Evolutionary conservation across 805 yeast genomes (phyloP), one percentile per base, ranked within the genome.

Genomic region (Schizosaccharomyces lindneri): DNA sequence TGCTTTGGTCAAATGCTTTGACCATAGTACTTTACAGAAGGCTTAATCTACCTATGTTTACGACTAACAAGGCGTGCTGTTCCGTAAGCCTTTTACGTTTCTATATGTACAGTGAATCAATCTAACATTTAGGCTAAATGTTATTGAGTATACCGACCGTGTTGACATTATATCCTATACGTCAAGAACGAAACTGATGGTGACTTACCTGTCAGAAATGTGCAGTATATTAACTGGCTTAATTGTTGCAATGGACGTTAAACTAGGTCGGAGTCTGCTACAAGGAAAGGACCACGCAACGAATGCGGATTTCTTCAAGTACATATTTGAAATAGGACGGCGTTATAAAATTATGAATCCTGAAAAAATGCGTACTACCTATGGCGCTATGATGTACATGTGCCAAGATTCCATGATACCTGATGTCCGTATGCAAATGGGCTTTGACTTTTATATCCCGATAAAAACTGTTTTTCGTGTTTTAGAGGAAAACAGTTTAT

Each of bases 331-430:
- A 71, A 80, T 85, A 64, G 93, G 93, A 29, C 75, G 93, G 66
- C 75, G 93, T 55, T 85, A 85, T 72, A 85, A 85, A 68, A 81
- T 85, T 66, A 82, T 85, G 88, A 85, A 85, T 67, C 94, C 94
- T 0, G 88, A 85, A 66, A 77, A 80, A 66, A 82, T 85, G 85
- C 76, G 88, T 64, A 85, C 82, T 67, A 81, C 81, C 4, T 85
- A 81, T 69, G 94, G 94, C 59, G 84, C 85, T 67, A 73, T 85
- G 63, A 82, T 85, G 72, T 85, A 85, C 70, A 85, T 85, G 85
- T 81, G 64, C 43, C 57, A 85, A 93, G 94, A 85, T 70, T 85
- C 93, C 1, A 73, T 85, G 59, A 71, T 83, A 36, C 84, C 87
- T 0, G 87, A 84, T 65, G 79, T 85, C 63, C 79, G 77, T 65